Conservation (phyloP, 441 rosid species). For the Rhodomyrtus psidioides region DNA sequence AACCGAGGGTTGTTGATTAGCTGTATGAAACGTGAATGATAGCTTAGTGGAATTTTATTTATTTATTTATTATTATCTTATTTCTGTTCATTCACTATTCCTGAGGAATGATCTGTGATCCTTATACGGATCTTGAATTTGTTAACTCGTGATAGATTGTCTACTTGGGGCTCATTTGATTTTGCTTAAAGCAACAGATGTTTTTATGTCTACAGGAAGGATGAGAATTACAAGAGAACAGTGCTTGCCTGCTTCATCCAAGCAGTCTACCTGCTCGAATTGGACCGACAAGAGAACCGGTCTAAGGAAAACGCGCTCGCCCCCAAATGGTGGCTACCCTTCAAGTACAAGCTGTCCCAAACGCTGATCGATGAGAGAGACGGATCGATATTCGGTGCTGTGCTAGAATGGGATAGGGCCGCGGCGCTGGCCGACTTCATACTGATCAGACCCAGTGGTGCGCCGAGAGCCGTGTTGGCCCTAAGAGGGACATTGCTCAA, state of each 20-base stretch:
- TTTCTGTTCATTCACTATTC: not conserved
- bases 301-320: slow-evolving; percentile 60
- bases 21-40: not conserved
- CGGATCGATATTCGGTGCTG: slow-evolving; percentile 79
- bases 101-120: not conserved
- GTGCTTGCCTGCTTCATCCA: slow-evolving; percentile 90
- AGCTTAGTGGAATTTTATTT: not conserved
- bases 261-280: slow-evolving; percentile 83
- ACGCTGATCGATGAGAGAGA: slow-evolving; percentile 78
- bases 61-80: too few species aligned
- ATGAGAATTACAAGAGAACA: slow-evolving; percentile 76
- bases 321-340: slow-evolving; percentile 90
- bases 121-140: not conserved
- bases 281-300: slow-evolving; percentile 81
- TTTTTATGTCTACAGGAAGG: slow-evolving; percentile 43
- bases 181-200: not conserved
- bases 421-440: slow-evolving; percentile 76
- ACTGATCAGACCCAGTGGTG: slow-evolving; percentile 81
- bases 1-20: not conserved
- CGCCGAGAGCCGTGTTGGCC: slow-evolving; percentile 79
- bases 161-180: not conserved
- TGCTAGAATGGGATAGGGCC: slow-evolving; percentile 83
- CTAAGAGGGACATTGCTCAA: slow-evolving; percentile 85
- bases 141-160: not conserved
- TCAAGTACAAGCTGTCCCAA: slow-evolving; percentile 67